Percentiles rank a stretch among this genome's conserved stretches.
Evolutionary conservation across 1,284 basidiomycete species (phyloP).

Genomic region (Tausonia pullulans): DNA sequence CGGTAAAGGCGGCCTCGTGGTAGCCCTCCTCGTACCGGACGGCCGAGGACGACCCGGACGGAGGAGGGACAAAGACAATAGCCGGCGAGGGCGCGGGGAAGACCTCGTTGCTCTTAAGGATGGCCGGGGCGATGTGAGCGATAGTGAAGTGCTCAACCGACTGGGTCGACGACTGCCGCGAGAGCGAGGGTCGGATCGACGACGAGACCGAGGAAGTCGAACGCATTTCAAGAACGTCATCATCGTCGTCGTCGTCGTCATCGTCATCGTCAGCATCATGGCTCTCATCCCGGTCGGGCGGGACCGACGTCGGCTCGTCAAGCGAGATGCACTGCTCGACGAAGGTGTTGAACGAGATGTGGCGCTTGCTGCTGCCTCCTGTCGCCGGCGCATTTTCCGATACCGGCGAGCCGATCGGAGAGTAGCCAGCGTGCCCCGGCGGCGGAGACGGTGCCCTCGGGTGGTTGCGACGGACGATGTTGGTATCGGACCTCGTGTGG

Average conservation of each 20-base stretch:
- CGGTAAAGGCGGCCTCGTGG: no score
- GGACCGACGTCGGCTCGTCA: conserved; percentile 34
- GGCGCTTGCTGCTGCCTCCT: conserved; percentile 41
- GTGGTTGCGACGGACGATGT: conserved; percentile 41
- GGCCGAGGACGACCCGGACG: conserved; percentile 37
- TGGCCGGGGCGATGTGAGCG: conserved; percentile 85
- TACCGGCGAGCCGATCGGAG: conserved; percentile 11
- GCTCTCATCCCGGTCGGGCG: conserved; percentile 17
- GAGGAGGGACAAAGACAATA: conserved; percentile 63
- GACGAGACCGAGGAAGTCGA: conserved; percentile 25
- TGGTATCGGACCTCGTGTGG: conserved; percentile 74
- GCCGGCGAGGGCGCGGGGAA: conserved; percentile 38
- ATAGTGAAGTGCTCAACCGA: conserved; percentile 67
- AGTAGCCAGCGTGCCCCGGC: neutral
- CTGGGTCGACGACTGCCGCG: conserved; percentile 26
- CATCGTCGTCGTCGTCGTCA: conserved; percentile 44
- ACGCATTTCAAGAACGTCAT: conserved; percentile 58
- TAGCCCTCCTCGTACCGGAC: no score
- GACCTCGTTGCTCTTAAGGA: conserved; percentile 59
- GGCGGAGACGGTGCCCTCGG: conserved; percentile 21
- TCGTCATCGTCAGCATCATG: conserved; percentile 29
- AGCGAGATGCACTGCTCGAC: conserved; percentile 98
- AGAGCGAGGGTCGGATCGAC: conserved; percentile 27
- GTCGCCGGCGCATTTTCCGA: neutral
- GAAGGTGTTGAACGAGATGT: conserved; percentile 96